phyloP scores from a whole-genome alignment of 176 grass and related monocot species.

The Alloteropsis semialata region DNA sequence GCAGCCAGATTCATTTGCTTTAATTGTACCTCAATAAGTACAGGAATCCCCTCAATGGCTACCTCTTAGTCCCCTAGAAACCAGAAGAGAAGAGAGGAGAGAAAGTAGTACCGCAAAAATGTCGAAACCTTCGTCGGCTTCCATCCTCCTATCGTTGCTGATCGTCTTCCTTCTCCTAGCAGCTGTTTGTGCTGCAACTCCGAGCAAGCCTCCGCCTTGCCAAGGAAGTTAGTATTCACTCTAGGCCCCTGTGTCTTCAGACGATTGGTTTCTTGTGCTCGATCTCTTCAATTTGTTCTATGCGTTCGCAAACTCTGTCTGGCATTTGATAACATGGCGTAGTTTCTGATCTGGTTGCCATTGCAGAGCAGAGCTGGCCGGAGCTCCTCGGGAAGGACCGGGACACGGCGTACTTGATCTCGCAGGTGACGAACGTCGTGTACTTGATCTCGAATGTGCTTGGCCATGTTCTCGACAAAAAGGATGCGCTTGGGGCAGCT shows the following conservation, averaged over 20 bases:
- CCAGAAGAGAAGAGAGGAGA: background rate
- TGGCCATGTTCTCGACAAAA: background rate
- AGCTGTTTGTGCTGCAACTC: background rate
- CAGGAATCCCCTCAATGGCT: no score
- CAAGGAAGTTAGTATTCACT: background rate
- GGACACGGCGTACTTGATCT: background rate
- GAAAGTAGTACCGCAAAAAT: background rate
- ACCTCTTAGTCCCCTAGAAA: background rate
- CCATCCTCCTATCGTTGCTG: background rate
- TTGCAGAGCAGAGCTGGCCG: conserved; percentile 25
- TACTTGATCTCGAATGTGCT: conserved; percentile 1
- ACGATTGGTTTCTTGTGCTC: background rate
- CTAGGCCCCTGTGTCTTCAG: background rate
- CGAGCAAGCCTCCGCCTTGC: background rate
- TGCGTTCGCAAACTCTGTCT: background rate
- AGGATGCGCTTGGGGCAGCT: background rate
- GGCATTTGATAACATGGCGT: background rate
- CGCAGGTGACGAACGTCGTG: background rate
- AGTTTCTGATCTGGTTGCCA: background rate
- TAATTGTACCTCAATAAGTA: no score
- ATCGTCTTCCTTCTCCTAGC: background rate
- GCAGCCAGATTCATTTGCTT: no score
- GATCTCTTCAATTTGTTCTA: background rate
- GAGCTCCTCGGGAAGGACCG: conserved; percentile 17
- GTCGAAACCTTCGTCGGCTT: background rate